Evolutionary conservation across 441 rosid genomes (phyloP), one percentile per base, ranked within the genome.

Genomic region (Populus trichocarpa): DNA sequence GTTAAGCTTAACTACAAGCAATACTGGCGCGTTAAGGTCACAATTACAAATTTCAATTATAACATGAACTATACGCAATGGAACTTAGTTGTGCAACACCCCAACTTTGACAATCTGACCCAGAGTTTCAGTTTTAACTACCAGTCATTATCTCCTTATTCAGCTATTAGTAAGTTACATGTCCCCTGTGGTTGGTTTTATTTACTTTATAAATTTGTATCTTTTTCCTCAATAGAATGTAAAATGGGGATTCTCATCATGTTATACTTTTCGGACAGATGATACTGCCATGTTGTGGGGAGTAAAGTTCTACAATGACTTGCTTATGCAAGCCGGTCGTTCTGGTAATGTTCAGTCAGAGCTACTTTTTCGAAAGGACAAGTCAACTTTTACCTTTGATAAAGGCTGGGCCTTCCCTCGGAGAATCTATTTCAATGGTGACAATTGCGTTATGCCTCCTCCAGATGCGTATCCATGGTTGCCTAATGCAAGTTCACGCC

Each of bases 391-490:
- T 77, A 93, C 99, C 8, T 92, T 92, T 18, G 96, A 95, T 35
- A 95, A 95, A 82, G 98, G 97, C 74, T 93, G 97, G 97, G 97
- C 95, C 46, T 95, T 93, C 82, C 97, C 97, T 53, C 83, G 91
- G 12, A 82, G 97, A 80, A 87, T 93, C 66, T 93, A 95, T 83
- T 95, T 93, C 77, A 95, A 93, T 38, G 97, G 99, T 3, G 97
- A 95, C 67, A 90, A 91, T 53, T 95, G 97, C 28, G 97, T 93
- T 64, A 91, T 94, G 98, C 98, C 97, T 20, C 92, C 96, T 75
- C 99, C 98, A 13, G 97, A 92, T 73, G 79, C 88, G 71, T 95
- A 95, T 82, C 99, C 99, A 6, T 90, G 90, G 86, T 81, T 91
- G 83, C 98, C 99, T 10, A 95, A 87, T 79, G 86, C 86, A 26